These are phyloP conservation scores for Tylopilus sp. DNA, from an alignment of 1,284 basidiomycete genomes.

Conservation along the genomic window DNA sequence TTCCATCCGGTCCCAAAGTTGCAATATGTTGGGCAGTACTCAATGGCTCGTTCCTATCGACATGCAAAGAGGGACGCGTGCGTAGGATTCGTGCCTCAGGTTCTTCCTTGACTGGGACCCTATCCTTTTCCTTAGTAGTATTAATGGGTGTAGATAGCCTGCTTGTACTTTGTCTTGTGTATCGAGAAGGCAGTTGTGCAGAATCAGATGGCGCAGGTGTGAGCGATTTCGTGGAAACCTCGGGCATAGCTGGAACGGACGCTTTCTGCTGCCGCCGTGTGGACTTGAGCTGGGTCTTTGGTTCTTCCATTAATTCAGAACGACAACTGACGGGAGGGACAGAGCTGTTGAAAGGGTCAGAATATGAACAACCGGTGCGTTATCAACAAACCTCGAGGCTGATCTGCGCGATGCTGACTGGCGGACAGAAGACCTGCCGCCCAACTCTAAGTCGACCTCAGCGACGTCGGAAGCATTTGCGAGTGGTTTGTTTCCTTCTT, in stretches of 20 bases:
- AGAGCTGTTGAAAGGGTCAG: slow-evolving; percentile 27
- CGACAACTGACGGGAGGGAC: slow-evolving; percentile 24
- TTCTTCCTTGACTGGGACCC: slow-evolving; percentile 48
- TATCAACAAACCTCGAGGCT: slow-evolving; percentile 30
- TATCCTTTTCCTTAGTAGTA: slow-evolving; percentile 41
- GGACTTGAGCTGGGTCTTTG: slow-evolving; percentile 45
- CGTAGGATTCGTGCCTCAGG: slow-evolving; percentile 50
- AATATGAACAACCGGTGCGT: slow-evolving; percentile 4
- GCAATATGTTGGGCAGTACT: slow-evolving; percentile 41
- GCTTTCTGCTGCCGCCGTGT: slow-evolving; percentile 55
- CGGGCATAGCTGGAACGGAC: slow-evolving; percentile 30
- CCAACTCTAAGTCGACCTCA: slow-evolving; percentile 53
- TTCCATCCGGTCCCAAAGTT: slow-evolving; percentile 54
- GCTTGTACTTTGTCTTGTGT: slow-evolving; percentile 23
- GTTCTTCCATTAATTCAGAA: slow-evolving; percentile 22
- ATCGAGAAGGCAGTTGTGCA: slow-evolving; percentile 16
- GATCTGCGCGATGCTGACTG: slow-evolving; percentile 30
- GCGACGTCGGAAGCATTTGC: slow-evolving; percentile 46
- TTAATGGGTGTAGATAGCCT: slow-evolving; percentile 32
- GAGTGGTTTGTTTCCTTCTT: slow-evolving; percentile 45
- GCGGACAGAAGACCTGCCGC: slow-evolving; percentile 39
- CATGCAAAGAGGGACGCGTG: slow-evolving; percentile 40
- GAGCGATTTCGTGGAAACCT: slow-evolving; percentile 24
- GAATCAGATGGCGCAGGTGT: slow-evolving; percentile 28
- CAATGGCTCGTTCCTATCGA: slow-evolving; percentile 36